Evolutionary conservation across 306 rosid species (phyloP), one percentile per base, ranked within the genome.

Genomic region (Quercus wislizeni): DNA sequence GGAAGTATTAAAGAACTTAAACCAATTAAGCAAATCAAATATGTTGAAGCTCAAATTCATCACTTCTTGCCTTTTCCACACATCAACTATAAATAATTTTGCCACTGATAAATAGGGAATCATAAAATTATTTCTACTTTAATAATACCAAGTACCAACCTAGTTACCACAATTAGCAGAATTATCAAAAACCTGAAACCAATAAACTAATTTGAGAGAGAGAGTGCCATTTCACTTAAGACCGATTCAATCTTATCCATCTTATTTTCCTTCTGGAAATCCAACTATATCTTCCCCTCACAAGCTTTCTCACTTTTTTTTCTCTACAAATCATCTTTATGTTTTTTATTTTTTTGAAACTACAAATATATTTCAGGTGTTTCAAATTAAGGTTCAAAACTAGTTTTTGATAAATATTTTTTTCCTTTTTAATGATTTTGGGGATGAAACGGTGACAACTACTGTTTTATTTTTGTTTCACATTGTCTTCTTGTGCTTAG

Each of bases 1-100:
- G 74, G 21, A 73, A 55, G 15, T 33, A 28, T 56, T 58, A 74
- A 67, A 67, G 35, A 55, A 35, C 30, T 79, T 61, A 79, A 59
- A 49, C 57, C 46, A 23, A 73, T 11, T 2, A 67, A 33, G 23
- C 71, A 33, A 67, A 67, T 33, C n/a, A 31, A 67, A 67, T 33
- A 8, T 33, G 9, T 14, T 67, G 1, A 2, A 20, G 9, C 69
- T 33, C 25, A 18, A 67, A 67, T 31, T 31, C 4, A 4, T 19
- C 2, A 67, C 18, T 65, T 31, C 71, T 67, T 17, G 19, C 71
- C 9, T 67, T 67, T 23, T 65, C 38, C 71, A 33, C 14, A 6
- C 49, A 5, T 65, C 13, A 65, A 65, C 23, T 31, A 31, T 43
- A 65, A 31, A 33, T 65, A 3, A 65, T 13, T 18, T 5, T 9